Evolutionary conservation across 108 stramenopile species (phyloP), one percentile per base, ranked within the genome.

Genomic region (Nitzschia sp.): DNA sequence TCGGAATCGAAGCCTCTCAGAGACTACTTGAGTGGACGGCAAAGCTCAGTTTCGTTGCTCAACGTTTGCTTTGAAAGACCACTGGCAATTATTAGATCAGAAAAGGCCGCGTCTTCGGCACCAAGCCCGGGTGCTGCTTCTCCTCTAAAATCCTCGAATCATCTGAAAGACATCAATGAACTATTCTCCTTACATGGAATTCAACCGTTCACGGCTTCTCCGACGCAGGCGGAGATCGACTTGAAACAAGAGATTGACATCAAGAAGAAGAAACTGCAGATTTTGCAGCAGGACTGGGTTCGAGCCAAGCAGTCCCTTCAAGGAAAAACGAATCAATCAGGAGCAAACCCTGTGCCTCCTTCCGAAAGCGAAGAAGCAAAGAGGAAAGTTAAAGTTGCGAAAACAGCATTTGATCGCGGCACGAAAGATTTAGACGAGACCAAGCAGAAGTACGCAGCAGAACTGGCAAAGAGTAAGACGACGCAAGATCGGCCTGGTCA

Each of bases 41-140:
- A 90, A 45, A 85, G 85, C 62, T 87, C 87, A 17, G 78, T 77
- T 17, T 87, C 80, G 69, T 33, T 92, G 30, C 75, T 95, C 0
- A 91, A 88, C 65, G 71, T 91, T 19, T 89, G 86, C 54, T 89
- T 95, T 58, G 91, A 92, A 58, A 67, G 85, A n/a, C 93, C 92
- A 31, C 79, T 94, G 22, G 89, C 85, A 0, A 88, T 94, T 11
- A 89, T 94, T 45, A 71, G 92, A 66, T 82, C 89, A 44, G 92
- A 94, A 54, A 94, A 91, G 64, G 68, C 35, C 13, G 79, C 66
- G 19, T 65, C 53, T 53, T 33, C 27, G 54, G 69, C 44, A 15
- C 56, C 57, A 23, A 55, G 58, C 58, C 68, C 58, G 55, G 13
- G 33, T 33, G 60, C 58, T 31, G 22, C 22, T 5, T 31, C 59